Base-by-base conservation (phyloP, 1,284 basidiomycete species). In the Leccinum insolens region DNA sequence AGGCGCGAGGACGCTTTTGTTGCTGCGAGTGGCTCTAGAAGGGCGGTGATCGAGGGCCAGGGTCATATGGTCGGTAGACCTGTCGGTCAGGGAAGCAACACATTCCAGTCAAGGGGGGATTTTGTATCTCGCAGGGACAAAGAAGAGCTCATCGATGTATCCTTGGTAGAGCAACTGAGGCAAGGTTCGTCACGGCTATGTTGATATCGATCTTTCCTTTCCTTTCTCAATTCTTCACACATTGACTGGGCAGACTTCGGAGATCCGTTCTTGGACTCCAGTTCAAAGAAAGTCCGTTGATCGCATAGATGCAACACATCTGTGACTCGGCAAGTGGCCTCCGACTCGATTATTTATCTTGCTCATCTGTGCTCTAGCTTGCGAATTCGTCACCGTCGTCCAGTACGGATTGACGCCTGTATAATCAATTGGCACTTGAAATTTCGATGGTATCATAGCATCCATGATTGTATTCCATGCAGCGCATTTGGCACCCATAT, bases 221-320 rank as follows among this genome's bases (percentile, higher is more conserved):
- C 46, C 9, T 62, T 39, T 37, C 64, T 66, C 39, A 61, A 44
- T 8, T 59, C 44, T 28, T 70, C 55, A 60, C 67, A 62, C 4
- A 52, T 41, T 62, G 34, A 14, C 39, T 67, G 60, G 39, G 44
- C 70, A 84, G 83, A 80, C 65, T 82, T 85, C 61, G 84, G 84
- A 41, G 84, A 84, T 69, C 83, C 83, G n/a, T 82, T 85, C 67
- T 75, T 84, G 63, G 82, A 85, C 3, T 63, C 74, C 62, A 49
- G 64, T 58, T 62, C 61, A 17, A 76, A 76, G 61, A 72, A 69
- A 34, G 52, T 69, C 52, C 69, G 73, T 7, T 77, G 64, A 74
- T 69, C 28, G 49, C 20, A 61, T 58, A 11, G 6, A 57, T 20
- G 15, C 22, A 17, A 37, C n/a, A 17, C 17, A 62, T 4, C 25